These are phyloP conservation scores for Glycine soja DNA, from an alignment of 306 rosid genomes.

Conservation along the genomic window DNA sequence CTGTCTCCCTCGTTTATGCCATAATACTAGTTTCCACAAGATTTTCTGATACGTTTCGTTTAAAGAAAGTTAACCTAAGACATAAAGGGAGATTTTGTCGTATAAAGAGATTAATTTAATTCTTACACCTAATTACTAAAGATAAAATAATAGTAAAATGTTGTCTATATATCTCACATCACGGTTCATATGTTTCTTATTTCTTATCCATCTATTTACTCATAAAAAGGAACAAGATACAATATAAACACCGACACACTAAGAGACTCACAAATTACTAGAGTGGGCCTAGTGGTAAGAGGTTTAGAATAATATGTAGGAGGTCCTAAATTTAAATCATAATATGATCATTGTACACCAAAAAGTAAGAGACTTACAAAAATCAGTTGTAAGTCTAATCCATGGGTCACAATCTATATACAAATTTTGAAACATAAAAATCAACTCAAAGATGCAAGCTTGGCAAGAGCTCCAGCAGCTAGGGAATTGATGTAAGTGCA, in stretches of 20 bases:
- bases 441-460: slow-evolving; percentile 56
- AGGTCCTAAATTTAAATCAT: no score
- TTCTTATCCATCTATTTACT: not conserved
- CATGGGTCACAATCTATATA: not conserved
- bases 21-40: no score
- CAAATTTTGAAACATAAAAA: not conserved
- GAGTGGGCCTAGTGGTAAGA: no score
- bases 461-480: slow-evolving; percentile 76
- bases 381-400: not conserved
- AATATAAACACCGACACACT: not conserved
- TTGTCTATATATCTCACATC: not conserved
- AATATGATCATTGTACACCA: no score
- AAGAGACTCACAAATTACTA: not conserved
- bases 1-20: no score
- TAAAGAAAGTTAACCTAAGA: no score
- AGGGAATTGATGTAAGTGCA: slow-evolving; percentile 86
- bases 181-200: not conserved
- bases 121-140: no score
- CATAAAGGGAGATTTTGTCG: no score
- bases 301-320: no score
- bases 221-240: not conserved
- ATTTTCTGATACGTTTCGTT: no score
- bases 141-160: no score
- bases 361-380: not conserved
- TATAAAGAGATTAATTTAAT: no score